A percentile compares a stretch with the other conserved stretches of the same genome.
Conservation (phyloP, 2,329 filamentous ascomycete genomes). For the Colletotrichum truncatum region DNA sequence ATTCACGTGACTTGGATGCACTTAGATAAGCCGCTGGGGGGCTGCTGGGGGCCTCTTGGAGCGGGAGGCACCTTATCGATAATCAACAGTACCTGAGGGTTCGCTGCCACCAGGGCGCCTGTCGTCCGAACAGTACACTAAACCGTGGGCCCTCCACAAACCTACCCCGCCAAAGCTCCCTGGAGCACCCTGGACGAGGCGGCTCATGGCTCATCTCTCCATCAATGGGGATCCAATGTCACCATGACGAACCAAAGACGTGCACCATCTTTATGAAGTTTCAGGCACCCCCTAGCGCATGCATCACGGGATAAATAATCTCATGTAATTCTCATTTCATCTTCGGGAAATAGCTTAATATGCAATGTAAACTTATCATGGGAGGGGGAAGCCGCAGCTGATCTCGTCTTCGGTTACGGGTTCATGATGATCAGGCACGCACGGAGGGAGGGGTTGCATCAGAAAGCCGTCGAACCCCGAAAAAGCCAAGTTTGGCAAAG, state of each 20-base stretch:
- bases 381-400: not conserved
- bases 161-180: conserved; percentile 24
- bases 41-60: too few species aligned
- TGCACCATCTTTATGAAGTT: conserved; percentile 1
- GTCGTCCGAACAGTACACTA: conserved; percentile 28
- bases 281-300: conserved; percentile 11
- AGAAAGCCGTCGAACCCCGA: not conserved
- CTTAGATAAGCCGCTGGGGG: not conserved
- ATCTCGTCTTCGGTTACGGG: not conserved
- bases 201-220: conserved; percentile 2
- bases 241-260: not conserved
- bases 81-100: not conserved
- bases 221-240: not conserved
- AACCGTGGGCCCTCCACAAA: conserved; percentile 10
- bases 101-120: conserved; percentile 2
- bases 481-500: not conserved
- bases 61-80: not conserved
- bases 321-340: conserved; percentile 4
- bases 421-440: conserved; percentile 25
- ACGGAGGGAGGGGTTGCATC: conserved; percentile 15
- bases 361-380: not conserved
- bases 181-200: not conserved
- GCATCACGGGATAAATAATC: not conserved
- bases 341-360: not conserved
- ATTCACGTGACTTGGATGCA: conserved; percentile 24